Evolutionary conservation across 176 grass and related monocot genomes (phyloP).

Genomic region (Pontederia paniculata): DNA sequence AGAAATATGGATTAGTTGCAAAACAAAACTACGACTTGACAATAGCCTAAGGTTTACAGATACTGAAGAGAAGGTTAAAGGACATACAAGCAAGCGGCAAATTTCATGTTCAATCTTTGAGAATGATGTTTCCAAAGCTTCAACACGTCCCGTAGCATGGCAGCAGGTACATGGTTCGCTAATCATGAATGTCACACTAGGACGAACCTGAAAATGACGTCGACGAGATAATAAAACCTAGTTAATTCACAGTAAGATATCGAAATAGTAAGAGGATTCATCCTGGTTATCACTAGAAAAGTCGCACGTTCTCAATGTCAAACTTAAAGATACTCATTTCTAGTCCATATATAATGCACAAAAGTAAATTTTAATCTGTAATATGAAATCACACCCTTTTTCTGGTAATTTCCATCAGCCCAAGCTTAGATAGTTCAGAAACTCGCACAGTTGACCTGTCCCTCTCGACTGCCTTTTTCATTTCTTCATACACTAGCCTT

Average conservation of each 20-base stretch:
- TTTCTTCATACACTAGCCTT: conserved; percentile 80
- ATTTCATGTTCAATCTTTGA: conserved; percentile 89
- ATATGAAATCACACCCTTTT: conserved; percentile 53
- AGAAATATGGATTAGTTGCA: neutral
- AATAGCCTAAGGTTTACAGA: neutral
- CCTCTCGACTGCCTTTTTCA: conserved; percentile 75
- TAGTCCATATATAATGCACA: neutral
- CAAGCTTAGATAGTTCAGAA: conserved; percentile 76
- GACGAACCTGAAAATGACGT: conserved; percentile 59
- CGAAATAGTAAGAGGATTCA: too few species aligned
- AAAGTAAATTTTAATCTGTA: conserved; percentile 7
- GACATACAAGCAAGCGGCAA: conserved; percentile 65
- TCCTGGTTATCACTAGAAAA: too few species aligned
- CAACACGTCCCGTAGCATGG: conserved; percentile 70
- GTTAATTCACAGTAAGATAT: neutral
- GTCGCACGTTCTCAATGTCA: too few species aligned
- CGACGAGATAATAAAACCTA: neutral
- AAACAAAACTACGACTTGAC: neutral
- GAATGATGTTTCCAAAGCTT: conserved; percentile 79
- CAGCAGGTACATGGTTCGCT: conserved; percentile 81
- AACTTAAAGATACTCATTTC: neutral
- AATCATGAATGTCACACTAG: conserved; percentile 95
- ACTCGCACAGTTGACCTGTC: conserved; percentile 81
- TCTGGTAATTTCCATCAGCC: conserved; percentile 95
- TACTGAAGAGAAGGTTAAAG: neutral